phyloP scores from a whole-genome alignment of 139 green algal species.

The Micromonas pusilla region DNA sequence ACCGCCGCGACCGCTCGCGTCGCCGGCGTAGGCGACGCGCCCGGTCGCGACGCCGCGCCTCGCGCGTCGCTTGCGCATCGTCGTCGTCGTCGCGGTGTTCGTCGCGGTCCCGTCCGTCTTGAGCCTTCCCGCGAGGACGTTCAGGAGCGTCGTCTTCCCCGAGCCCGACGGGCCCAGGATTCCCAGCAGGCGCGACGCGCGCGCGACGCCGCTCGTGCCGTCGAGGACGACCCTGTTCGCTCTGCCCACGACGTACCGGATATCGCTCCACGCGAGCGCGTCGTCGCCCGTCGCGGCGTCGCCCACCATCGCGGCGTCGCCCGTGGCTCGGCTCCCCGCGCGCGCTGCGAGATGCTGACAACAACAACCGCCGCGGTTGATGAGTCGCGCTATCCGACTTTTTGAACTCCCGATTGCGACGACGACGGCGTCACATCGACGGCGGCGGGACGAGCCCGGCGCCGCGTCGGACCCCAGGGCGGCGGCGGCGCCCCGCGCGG shows the following conservation, averaged over 20 bases:
- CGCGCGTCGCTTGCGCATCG: not conserved
- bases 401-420: too few species aligned
- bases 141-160: constrained; percentile 36
- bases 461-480: too few species aligned
- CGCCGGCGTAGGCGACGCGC: not conserved
- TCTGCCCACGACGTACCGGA: not conserved
- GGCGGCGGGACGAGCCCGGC: too few species aligned
- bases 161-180: constrained; percentile 27
- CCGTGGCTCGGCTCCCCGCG: too few species aligned
- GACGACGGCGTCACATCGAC: too few species aligned
- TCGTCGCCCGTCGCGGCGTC: not conserved
- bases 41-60: not conserved
- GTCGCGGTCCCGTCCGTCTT: too few species aligned
- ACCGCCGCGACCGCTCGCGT: not conserved
- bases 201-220: not conserved
- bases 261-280: not conserved
- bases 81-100: too few species aligned
- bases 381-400: too few species aligned
- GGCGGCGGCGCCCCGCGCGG: too few species aligned
- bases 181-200: not conserved
- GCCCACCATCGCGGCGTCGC: too few species aligned
- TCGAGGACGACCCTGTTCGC: not conserved
- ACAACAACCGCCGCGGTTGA: too few species aligned
- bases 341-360: too few species aligned
- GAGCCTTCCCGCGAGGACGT: constrained; percentile 17